Evolutionary conservation across 2,329 filamentous ascomycete genomes (phyloP).

Genomic region (Nothomitra cinnamomea): DNA sequence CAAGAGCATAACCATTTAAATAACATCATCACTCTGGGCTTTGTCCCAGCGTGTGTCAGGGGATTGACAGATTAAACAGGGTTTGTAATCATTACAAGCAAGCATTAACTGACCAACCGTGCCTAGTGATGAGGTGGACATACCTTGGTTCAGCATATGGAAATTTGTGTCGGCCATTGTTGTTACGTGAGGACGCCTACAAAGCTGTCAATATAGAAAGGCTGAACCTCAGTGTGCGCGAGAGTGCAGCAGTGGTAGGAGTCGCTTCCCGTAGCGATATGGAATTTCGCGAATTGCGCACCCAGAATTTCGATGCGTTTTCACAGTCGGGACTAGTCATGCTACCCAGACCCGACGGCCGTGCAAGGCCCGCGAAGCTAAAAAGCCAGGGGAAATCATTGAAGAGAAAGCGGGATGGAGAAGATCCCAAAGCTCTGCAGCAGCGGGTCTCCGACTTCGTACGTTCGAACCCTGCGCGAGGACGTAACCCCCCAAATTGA

Average conservation of each 20-base stretch:
- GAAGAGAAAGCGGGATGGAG: slow-evolving; percentile 27
- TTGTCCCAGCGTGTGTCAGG: slow-evolving; percentile 38
- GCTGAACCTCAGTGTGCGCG: too few species aligned
- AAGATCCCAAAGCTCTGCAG: slow-evolving; percentile 25
- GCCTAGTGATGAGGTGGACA: not conserved
- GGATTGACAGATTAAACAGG: slow-evolving; percentile 67
- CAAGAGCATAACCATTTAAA: slow-evolving; percentile 15
- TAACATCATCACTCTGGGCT: slow-evolving; percentile 16
- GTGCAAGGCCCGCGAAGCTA: slow-evolving; percentile 1
- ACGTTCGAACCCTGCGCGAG: slow-evolving; percentile 10
- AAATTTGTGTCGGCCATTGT: too few species aligned
- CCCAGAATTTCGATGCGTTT: not conserved
- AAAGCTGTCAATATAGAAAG: too few species aligned
- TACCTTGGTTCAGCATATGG: not conserved
- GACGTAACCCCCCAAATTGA: not conserved
- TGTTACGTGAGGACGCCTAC: too few species aligned
- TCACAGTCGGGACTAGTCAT: not conserved
- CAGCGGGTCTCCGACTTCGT: slow-evolving; percentile 26
- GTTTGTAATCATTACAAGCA: slow-evolving; percentile 42
- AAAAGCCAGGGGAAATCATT: slow-evolving; percentile 20
- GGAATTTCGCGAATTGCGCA: not conserved
- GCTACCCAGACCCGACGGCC: slow-evolving; percentile 1
- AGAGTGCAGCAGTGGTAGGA: not conserved
- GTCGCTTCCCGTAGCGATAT: not conserved
- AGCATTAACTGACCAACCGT: too few species aligned